Evolutionary conservation across 2,329 filamentous ascomycete species (phyloP).

Genomic region (Emmonsiellopsis sp.): DNA sequence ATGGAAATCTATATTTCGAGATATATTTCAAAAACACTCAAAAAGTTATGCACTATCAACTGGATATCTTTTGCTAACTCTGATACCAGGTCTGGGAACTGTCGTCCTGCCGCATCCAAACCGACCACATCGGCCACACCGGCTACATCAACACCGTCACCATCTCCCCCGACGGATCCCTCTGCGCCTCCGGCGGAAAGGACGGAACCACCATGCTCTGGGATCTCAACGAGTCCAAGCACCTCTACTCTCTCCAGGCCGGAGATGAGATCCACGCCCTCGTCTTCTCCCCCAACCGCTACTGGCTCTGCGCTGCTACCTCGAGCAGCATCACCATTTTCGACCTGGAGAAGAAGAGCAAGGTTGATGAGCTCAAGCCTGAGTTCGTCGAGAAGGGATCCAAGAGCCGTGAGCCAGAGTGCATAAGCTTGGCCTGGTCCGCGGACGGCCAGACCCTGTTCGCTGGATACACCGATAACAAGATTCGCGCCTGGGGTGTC

Average conservation of each 20-base stretch:
- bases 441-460: constrained; percentile 99
- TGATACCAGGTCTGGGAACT: constrained; percentile 87
- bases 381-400: constrained; percentile 93
- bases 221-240: constrained; percentile 99
- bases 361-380: constrained; percentile 99
- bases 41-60: background rate
- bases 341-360: constrained; percentile 99
- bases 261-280: constrained; percentile 99
- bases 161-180: constrained; percentile 98
- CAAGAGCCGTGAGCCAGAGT: constrained; percentile 99
- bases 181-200: constrained; percentile 98
- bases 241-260: constrained; percentile 98
- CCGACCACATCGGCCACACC: constrained; percentile 99
- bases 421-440: constrained; percentile 92
- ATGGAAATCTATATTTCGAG: constrained; percentile 23
- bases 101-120: constrained; percentile 98
- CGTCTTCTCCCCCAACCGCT: constrained; percentile 99
- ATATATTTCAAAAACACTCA: constrained; percentile 14
- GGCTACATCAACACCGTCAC: constrained; percentile 99
- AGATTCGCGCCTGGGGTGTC: constrained; percentile 95
- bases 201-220: constrained; percentile 99
- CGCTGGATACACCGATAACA: constrained; percentile 99
- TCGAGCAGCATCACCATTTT: constrained; percentile 99
- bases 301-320: constrained; percentile 99
- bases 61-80: constrained; percentile 19